Base-by-base conservation (phyloP, 2,329 filamentous ascomycete species). In the Lasiodiplodia citricola region DNA sequence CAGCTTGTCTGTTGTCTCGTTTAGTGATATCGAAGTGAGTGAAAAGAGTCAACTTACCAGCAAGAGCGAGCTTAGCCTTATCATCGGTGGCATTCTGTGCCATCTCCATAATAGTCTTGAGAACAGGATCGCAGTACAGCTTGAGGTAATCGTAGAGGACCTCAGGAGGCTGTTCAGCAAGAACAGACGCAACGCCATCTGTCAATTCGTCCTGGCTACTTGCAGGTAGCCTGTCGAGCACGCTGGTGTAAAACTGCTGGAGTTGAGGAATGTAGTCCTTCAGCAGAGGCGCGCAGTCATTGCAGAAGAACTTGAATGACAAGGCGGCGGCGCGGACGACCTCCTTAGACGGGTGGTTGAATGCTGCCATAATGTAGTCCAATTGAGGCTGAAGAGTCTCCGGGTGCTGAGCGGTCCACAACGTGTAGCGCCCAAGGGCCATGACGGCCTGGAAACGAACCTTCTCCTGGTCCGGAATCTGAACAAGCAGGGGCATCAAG, bases 391-490 rank as follows among this genome's bases (percentile, higher is more conserved):
- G 92, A 10, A 99, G 85, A 56, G 95, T 97, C 69, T 97, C 93
- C 0, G 95, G 93, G 76, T 99, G 96, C 58, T 93, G 90, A 5
- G 96, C 90, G 0, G 96, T 99, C 96, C 96, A 99, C 80, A 98
- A 95, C 0, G 96, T 99, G 78, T 99, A 99, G 71, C 96, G 88
- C 47, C 94, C 96, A 25, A 99, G 87, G 3, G 96, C 94, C 94
- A 99, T 97, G 75, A 98, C 97, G 6, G 95, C 95, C 71, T 97
- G 95, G 81, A 99, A 99, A 8, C 94, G 93, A n/a, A 99, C 87
- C 83, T 98, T 99, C 81, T 98, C 93, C 75, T 99, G 96, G 75
- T 92, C 91, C 0, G 96, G 96, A 70, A 99, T 97, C 77, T 96
- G 92, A 13, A 97, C 93, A 71, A 99, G 89, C 68, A 99, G 85